Percentiles rank a stretch among this genome's conserved stretches.
Conservation (phyloP, 192 early-diverging fungal species). For the Backusella parvicylindrica region DNA sequence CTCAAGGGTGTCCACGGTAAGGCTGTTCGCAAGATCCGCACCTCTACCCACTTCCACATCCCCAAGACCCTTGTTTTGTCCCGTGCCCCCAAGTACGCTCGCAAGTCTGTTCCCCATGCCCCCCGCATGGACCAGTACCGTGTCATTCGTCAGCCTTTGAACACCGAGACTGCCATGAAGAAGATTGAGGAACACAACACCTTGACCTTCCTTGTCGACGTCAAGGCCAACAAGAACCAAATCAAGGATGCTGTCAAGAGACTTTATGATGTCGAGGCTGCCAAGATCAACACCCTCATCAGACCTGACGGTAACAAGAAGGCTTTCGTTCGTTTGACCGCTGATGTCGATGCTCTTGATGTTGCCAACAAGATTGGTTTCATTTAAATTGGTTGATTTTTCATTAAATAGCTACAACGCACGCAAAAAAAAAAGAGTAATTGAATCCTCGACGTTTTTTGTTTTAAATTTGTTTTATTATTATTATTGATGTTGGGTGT, state of each 20-base stretch:
- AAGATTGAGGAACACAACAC: constrained; percentile 99
- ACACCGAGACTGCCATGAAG: constrained; percentile 99
- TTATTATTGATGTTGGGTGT: too few species aligned
- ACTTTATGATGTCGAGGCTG: constrained; percentile 95
- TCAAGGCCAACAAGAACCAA: too few species aligned
- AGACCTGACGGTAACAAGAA: constrained; percentile 97
- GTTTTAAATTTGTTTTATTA: too few species aligned
- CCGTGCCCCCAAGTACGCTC: constrained; percentile 90
- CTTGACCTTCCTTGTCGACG: too few species aligned
- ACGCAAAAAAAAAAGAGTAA: too few species aligned
- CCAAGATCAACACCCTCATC: too few species aligned
- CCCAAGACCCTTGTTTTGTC: too few species aligned
- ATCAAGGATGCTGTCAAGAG: constrained; percentile 95
- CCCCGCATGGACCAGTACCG: too few species aligned
- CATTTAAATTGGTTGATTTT: constrained; percentile 39
- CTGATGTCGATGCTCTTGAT: too few species aligned
- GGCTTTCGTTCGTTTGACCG: too few species aligned
- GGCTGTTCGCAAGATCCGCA: constrained; percentile 84
- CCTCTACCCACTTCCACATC: constrained; percentile 87
- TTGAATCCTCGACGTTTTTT: too few species aligned
- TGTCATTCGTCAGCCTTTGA: constrained; percentile 87
- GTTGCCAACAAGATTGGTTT: constrained; percentile 86
- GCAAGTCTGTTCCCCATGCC: constrained; percentile 85
- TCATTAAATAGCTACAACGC: neutral
- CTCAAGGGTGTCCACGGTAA: constrained; percentile 89